Conservation (phyloP, 371 early-diverging fungal genomes). For the Lichtheimia ramosa region DNA sequence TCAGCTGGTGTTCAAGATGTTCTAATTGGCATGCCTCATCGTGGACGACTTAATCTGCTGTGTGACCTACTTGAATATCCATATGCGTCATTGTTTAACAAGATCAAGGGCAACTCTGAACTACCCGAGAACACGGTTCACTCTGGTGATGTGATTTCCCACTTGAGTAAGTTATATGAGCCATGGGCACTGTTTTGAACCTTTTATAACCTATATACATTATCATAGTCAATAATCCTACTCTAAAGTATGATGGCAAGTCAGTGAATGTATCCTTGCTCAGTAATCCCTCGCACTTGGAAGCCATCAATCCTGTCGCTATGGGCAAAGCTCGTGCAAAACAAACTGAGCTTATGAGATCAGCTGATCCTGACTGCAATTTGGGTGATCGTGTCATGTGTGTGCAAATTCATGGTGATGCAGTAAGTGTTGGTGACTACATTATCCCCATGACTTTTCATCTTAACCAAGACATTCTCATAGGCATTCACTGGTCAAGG, state of each 20-base stretch:
- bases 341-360: slow-evolving; percentile 81
- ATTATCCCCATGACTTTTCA: not conserved
- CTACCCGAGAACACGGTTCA: slow-evolving; percentile 74
- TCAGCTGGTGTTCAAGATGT: slow-evolving; percentile 73
- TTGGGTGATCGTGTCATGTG: slow-evolving; percentile 89
- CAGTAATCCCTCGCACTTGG: slow-evolving; percentile 91
- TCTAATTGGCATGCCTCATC: slow-evolving; percentile 95
- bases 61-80: slow-evolving; percentile 81
- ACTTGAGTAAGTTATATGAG: slow-evolving; percentile 49
- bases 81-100: slow-evolving; percentile 84
- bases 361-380: slow-evolving; percentile 64
- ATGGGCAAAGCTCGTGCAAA: slow-evolving; percentile 92
- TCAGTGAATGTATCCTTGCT: slow-evolving; percentile 80
- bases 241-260: slow-evolving; percentile 65
- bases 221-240: slow-evolving; percentile 65
- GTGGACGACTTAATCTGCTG: slow-evolving; percentile 92
- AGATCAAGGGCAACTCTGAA: slow-evolving; percentile 90
- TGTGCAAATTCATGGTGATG: slow-evolving; percentile 95
- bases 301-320: slow-evolving; percentile 93
- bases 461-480: not conserved
- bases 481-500: slow-evolving; percentile 87
- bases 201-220: not conserved
- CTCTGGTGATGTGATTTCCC: slow-evolving; percentile 93
- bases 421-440: slow-evolving; percentile 40
- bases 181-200: not conserved